Evolutionary conservation across 345 rosid genomes (phyloP), one percentile per base, ranked within the genome.

Genomic region (Noccaea caerulescens): DNA sequence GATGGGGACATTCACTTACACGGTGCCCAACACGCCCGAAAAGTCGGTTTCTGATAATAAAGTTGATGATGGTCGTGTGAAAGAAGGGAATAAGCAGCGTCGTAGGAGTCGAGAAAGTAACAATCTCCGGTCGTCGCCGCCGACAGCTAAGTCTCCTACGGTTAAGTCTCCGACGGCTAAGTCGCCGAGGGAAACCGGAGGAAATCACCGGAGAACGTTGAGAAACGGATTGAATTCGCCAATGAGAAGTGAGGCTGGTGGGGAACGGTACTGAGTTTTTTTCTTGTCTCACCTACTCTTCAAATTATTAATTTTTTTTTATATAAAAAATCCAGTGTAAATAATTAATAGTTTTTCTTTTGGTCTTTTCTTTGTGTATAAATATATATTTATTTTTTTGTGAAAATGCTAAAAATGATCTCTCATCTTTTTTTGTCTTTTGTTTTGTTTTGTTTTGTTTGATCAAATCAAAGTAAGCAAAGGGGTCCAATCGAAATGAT

Each of bases 1-100:
- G 0, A 52, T 80, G 13, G 91, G 92, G 30, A 75, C 97, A 3
- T 90, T 90, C 25, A 88, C 83, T 11, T 93, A 83, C 69, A 79
- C 79, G 25, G 95, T 85, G 14, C 92, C 92, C 3, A 50, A 68
- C 8, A 82, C 83, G 47, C 65, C 57, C 3, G 78, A 67, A 16
- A 65, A 60, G 75, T 60, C 68, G 16, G 68, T 50, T 10, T 58
- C 66, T 18, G 70, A 64, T 32, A 65, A 34, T 25, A 66, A 2
- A 2, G 72, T 46, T 67, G 83, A 30, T 0, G 74, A 53, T 7
- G 75, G 58, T 60, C 78, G 69, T 66, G 60, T 59, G 8, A 80
- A 69, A 20, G 75, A 62, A 52, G 78, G 79, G 25, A 12, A 32
- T 7, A 86, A 76, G 74, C 79, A 77, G 76, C 79, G 75, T 34